Evolutionary conservation across 148 eudicot species (phyloP).

Genomic region (Silene uniflora): DNA sequence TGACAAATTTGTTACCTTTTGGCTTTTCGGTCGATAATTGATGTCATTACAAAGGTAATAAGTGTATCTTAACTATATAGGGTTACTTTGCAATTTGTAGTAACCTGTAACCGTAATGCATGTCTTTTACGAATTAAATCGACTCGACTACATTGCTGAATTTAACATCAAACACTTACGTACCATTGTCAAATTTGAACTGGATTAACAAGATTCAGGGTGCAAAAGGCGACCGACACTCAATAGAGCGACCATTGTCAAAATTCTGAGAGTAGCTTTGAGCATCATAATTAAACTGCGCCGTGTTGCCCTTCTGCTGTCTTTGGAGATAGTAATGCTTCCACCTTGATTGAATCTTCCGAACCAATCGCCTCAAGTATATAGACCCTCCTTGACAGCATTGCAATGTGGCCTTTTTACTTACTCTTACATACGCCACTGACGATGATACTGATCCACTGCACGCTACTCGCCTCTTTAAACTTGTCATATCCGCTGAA

Average conservation of each 20-base stretch:
- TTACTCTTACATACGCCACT: conserved; percentile 1
- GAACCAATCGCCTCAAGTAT: conserved; percentile 20
- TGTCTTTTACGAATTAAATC: too few relatives aligned
- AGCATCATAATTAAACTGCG: conserved; percentile 31
- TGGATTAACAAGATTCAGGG: conserved; percentile 7
- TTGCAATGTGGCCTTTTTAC: conserved; percentile 1
- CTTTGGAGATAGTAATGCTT: conserved; percentile 18
- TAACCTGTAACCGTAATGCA: too few relatives aligned
- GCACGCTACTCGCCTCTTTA: conserved; percentile 18
- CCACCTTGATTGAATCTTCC: conserved; percentile 30
- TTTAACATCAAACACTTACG: too few relatives aligned
- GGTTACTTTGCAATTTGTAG: too few relatives aligned
- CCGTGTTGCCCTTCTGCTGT: conserved; percentile 1
- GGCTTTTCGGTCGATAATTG: too few relatives aligned
- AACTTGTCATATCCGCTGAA: background rate
- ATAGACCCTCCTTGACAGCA: conserved; percentile 5
- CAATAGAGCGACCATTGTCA: conserved; percentile 30
- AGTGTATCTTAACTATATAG: too few relatives aligned
- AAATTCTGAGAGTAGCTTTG: conserved; percentile 38
- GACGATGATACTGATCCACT: background rate
- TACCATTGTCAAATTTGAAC: too few relatives aligned
- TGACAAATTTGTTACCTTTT: too few relatives aligned
- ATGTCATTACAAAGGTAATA: too few relatives aligned
- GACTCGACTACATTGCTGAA: too few relatives aligned
- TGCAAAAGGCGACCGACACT: conserved; percentile 24